A percentile compares a stretch with the other conserved stretches of the same genome.
Conservation (phyloP, 768 basidiomycete species). For the Hemileccinum impolitum region DNA sequence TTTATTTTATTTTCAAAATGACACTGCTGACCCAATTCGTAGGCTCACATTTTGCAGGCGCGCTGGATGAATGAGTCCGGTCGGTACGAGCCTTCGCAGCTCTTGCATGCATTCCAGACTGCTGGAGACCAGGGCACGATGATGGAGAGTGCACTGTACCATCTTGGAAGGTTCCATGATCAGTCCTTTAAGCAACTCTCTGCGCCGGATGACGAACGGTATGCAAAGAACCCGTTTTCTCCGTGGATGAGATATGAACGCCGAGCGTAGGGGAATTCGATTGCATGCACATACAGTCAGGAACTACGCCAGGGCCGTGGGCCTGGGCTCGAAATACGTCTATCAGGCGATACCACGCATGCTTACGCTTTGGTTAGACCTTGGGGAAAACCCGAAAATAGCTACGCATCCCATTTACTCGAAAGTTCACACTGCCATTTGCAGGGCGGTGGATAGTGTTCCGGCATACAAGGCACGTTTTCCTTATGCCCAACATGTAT, state of each 20-base stretch:
- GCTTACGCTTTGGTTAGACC: slow-evolving; percentile 91
- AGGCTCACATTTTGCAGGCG: slow-evolving; percentile 80
- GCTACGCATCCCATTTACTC: slow-evolving; percentile 38
- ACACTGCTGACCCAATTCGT: background rate
- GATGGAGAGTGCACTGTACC: slow-evolving; percentile 84
- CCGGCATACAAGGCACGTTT: slow-evolving; percentile 74
- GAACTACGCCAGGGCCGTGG: slow-evolving; percentile 67
- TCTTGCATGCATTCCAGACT: slow-evolving; percentile 55
- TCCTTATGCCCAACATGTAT: background rate
- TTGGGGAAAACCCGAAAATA: slow-evolving; percentile 55
- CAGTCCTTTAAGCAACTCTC: slow-evolving; percentile 61
- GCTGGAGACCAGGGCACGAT: slow-evolving; percentile 49
- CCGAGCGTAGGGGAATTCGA: slow-evolving; percentile 45
- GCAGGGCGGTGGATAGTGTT: slow-evolving; percentile 52
- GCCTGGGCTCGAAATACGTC: slow-evolving; percentile 87
- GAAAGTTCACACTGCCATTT: slow-evolving; percentile 56
- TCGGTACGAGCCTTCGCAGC: slow-evolving; percentile 63
- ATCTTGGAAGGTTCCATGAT: slow-evolving; percentile 88
- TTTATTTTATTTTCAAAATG: background rate
- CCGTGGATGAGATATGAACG: background rate
- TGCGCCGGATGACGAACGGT: slow-evolving; percentile 53
- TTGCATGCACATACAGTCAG: slow-evolving; percentile 67
- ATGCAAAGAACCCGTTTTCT: slow-evolving; percentile 1
- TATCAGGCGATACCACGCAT: slow-evolving; percentile 94
- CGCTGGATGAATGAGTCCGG: slow-evolving; percentile 93